Conservation (phyloP, 179 eudicot species). For the Silene coronaria region DNA sequence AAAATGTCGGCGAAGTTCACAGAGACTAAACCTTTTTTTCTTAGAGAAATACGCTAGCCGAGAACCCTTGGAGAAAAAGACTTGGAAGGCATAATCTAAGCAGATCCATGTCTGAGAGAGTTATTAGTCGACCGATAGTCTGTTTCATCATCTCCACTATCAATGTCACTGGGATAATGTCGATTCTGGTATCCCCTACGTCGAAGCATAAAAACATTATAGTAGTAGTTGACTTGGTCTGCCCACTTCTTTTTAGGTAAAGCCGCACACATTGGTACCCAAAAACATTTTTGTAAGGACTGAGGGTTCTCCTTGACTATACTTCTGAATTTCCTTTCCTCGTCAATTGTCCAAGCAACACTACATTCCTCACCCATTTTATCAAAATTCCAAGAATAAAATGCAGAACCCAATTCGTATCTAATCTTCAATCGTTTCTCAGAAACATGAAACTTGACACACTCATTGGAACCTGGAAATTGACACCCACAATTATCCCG, state of each 20-base stretch:
- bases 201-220: conserved; percentile 60
- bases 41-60: not conserved
- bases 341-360: conserved; percentile 56
- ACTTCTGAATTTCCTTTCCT: conserved; percentile 44
- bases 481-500: conserved; percentile 67
- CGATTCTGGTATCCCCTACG: conserved; percentile 74
- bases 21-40: not conserved
- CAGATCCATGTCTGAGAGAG: conserved; percentile 23
- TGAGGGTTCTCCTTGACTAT: conserved; percentile 53
- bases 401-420: conserved; percentile 65
- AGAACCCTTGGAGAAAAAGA: conserved; percentile 39
- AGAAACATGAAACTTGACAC: conserved; percentile 60
- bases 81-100: conserved; percentile 26
- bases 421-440: conserved; percentile 51
- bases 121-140: conserved; percentile 34
- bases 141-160: conserved; percentile 82
- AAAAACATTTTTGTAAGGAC: conserved; percentile 46
- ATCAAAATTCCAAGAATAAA: conserved; percentile 56
- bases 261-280: conserved; percentile 41
- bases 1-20: conserved; percentile 14
- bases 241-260: conserved; percentile 48
- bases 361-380: conserved; percentile 75
- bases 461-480: conserved; percentile 46
- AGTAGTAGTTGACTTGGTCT: conserved; percentile 75
- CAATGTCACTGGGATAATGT: conserved; percentile 36